phyloP scores from a whole-genome alignment of 225 moss, liverwort and hornwort genomes.

The Marchantia polymorpha region DNA sequence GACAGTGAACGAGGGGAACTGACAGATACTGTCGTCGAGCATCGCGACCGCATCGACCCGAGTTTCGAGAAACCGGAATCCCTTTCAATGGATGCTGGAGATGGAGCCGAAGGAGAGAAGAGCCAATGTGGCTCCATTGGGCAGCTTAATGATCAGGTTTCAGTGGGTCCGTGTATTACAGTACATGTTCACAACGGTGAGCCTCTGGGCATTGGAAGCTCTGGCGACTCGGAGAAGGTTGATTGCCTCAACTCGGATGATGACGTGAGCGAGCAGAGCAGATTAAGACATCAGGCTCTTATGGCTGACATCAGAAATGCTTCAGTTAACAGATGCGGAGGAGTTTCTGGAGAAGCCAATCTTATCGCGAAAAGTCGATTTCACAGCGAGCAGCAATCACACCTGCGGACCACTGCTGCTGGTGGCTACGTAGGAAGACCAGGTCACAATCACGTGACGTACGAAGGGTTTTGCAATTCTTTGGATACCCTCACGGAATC shows the following conservation, averaged over 20 bases:
- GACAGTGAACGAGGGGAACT: background rate
- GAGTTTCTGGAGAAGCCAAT: background rate
- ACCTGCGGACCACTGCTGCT: background rate
- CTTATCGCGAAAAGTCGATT: constrained; percentile 6
- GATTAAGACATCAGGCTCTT: background rate
- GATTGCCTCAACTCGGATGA: background rate
- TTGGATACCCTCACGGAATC: background rate
- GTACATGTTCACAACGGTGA: background rate
- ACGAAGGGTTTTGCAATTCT: constrained; percentile 3
- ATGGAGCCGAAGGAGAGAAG: background rate
- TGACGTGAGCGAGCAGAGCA: background rate
- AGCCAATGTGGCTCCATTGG: background rate
- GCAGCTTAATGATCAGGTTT: background rate
- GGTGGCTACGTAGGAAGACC: background rate
- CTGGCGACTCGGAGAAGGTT: background rate
- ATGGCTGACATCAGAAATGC: constrained; percentile 1
- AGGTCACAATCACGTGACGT: background rate
- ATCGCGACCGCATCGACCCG: background rate
- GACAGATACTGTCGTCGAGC: background rate
- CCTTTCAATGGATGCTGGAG: background rate
- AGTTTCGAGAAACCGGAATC: background rate
- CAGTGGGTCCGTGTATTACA: no score
- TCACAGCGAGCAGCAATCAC: constrained; percentile 10
- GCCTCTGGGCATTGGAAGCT: background rate
- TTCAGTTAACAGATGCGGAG: background rate